Conservation (phyloP, 1,284 basidiomycete species). For the Chalciporus sp. region DNA sequence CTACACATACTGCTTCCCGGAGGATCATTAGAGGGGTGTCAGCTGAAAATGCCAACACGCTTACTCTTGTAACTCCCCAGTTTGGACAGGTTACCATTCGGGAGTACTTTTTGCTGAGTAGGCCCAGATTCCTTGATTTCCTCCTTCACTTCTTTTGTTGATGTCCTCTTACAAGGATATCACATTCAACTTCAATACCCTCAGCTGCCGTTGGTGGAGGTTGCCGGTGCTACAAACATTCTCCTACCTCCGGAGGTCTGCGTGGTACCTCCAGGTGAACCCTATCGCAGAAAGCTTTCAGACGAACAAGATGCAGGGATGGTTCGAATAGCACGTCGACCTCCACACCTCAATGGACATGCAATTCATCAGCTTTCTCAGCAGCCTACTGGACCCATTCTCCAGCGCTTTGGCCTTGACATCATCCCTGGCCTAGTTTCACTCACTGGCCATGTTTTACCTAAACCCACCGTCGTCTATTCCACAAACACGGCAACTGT, state of each 20-base stretch:
- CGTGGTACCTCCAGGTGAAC: constrained; percentile 67
- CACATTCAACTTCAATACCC: constrained; percentile 50
- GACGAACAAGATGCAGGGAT: constrained; percentile 64
- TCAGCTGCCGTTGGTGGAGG: constrained; percentile 61
- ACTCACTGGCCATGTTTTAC: constrained; percentile 70
- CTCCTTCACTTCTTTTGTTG: background rate
- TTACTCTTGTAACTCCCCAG: constrained; percentile 54
- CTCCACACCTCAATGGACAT: constrained; percentile 64
- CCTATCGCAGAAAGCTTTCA: constrained; percentile 69
- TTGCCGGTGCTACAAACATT: constrained; percentile 58
- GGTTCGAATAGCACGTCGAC: constrained; percentile 68
- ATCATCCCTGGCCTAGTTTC: constrained; percentile 64
- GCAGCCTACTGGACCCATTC: constrained; percentile 55
- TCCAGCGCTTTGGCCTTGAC: constrained; percentile 57
- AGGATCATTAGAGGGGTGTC: constrained; percentile 52
- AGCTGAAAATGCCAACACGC: constrained; percentile 55
- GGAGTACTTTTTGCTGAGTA: constrained; percentile 64
- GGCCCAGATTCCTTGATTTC: constrained; percentile 25
- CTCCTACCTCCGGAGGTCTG: constrained; percentile 71
- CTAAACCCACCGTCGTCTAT: constrained; percentile 61
- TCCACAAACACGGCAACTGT: constrained; percentile 45
- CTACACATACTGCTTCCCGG: constrained; percentile 57
- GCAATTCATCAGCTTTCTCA: constrained; percentile 55
- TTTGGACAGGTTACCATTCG: constrained; percentile 57
- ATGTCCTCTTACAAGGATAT: constrained; percentile 49